A percentile compares a stretch with the other conserved stretches of the same genome.
These are phyloP conservation scores for Agrostemma githago DNA, from an alignment of 148 eudicot species.

Conservation along the genomic window DNA sequence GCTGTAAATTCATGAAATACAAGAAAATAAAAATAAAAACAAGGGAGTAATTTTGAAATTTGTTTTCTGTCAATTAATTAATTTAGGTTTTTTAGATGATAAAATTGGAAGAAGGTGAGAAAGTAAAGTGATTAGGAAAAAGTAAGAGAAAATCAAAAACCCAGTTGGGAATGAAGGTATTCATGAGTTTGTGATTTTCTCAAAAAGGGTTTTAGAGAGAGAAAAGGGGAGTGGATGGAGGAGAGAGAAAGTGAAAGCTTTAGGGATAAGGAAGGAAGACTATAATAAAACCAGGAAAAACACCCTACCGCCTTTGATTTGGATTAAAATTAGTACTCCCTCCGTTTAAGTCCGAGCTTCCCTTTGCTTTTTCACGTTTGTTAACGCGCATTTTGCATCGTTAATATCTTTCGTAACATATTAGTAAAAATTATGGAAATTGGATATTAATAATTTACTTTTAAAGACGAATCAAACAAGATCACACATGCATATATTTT, in stretches of 20 bases:
- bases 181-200: slow-evolving; percentile 4
- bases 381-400: too few species aligned
- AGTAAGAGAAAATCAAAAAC: slow-evolving; percentile 15
- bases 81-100: neutral
- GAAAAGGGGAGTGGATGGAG: slow-evolving; percentile 21
- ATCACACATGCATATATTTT: too few species aligned
- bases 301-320: slow-evolving; percentile 41
- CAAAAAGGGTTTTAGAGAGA: slow-evolving; percentile 2
- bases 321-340: too few species aligned
- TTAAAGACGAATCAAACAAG: neutral
- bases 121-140: neutral
- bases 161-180: slow-evolving; percentile 29
- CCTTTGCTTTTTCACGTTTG: too few species aligned
- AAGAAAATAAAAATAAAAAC: too few species aligned
- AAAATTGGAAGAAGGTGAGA: neutral
- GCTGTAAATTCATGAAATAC: neutral
- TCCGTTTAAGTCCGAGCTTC: too few species aligned
- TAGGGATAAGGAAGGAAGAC: slow-evolving; percentile 26
- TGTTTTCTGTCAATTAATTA: too few species aligned
- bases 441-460: too few species aligned
- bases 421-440: too few species aligned
- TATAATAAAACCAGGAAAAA: slow-evolving; percentile 23
- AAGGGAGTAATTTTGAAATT: too few species aligned
- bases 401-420: too few species aligned
- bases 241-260: slow-evolving; percentile 16